phyloP scores from a whole-genome alignment of 257 asterid genomes.

The Solanum paucissectum region DNA sequence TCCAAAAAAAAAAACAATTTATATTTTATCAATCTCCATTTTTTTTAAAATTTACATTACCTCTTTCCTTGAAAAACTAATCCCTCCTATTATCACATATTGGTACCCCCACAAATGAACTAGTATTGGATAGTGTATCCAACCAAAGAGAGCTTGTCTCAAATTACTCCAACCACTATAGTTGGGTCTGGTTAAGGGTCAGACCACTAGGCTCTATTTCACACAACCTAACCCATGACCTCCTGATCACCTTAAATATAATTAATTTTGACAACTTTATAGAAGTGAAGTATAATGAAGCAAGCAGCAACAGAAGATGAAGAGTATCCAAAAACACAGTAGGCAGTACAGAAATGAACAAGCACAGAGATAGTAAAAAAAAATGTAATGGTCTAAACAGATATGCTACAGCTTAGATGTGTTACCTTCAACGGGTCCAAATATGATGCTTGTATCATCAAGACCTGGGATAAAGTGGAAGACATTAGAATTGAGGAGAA shows the following conservation, averaged over 20 bases:
- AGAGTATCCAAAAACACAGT: background rate
- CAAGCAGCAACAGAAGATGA: background rate
- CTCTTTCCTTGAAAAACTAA: background rate
- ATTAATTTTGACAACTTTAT: background rate
- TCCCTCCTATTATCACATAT: background rate
- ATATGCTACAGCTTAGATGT: background rate
- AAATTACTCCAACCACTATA: background rate
- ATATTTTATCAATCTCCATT: background rate
- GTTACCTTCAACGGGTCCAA: conserved; percentile 28
- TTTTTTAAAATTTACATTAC: background rate
- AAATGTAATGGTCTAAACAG: background rate
- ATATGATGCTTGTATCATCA: conserved; percentile 16
- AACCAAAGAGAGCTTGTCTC: background rate
- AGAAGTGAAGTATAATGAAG: background rate
- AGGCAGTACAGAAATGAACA: background rate
- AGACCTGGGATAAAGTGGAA: conserved; percentile 13
- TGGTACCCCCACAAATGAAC: background rate
- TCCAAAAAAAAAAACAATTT: background rate
- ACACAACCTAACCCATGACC: background rate
- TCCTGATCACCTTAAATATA: background rate
- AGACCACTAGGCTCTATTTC: background rate
- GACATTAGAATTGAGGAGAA: background rate
- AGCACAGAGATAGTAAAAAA: background rate
- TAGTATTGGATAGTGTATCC: background rate
- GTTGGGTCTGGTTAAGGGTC: background rate